Percentiles rank a stretch among this genome's conserved stretches.
phyloP scores from a whole-genome alignment of 257 asterid genomes.

The Nicotiana obtusifolia region DNA sequence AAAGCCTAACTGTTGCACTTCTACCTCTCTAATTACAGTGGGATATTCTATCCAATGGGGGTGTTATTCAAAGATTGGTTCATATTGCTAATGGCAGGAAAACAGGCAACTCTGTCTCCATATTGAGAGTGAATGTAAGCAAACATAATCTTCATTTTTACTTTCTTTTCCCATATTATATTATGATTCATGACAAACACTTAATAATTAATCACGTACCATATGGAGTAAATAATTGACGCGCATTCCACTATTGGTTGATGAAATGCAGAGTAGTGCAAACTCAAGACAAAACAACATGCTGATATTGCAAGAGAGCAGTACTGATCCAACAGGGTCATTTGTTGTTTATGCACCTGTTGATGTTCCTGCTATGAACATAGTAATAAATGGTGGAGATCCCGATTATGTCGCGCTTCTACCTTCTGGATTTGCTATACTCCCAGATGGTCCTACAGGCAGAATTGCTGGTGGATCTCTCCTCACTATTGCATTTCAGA shows the following conservation, averaged over 20 bases:
- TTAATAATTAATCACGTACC: neutral
- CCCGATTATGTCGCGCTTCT: slow-evolving; percentile 25
- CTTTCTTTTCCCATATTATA: neutral
- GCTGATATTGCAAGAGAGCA: slow-evolving; percentile 37
- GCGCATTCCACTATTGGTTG: neutral
- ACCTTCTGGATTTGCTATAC: slow-evolving; percentile 59
- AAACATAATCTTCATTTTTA: neutral
- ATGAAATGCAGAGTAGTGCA: slow-evolving; percentile 16
- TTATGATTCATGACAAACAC: neutral
- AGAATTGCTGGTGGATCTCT: slow-evolving; percentile 38
- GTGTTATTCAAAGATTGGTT: slow-evolving; percentile 21
- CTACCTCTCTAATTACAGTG: slow-evolving; percentile 18
- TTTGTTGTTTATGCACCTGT: slow-evolving; percentile 39
- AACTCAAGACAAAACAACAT: slow-evolving; percentile 13
- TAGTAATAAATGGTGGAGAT: slow-evolving; percentile 25
- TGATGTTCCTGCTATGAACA: slow-evolving; percentile 18
- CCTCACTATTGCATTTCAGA: slow-evolving; percentile 42
- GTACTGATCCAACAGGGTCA: slow-evolving; percentile 37
- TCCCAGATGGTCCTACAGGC: slow-evolving; percentile 35
- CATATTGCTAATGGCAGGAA: slow-evolving; percentile 31
- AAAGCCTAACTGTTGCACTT: too few relatives aligned
- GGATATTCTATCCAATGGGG: slow-evolving; percentile 33
- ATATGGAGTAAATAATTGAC: neutral
- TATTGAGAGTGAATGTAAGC: slow-evolving; percentile 30
- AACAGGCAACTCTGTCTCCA: slow-evolving; percentile 23